Conservation (phyloP, 768 basidiomycete genomes). For the Tulasnella sp. region DNA sequence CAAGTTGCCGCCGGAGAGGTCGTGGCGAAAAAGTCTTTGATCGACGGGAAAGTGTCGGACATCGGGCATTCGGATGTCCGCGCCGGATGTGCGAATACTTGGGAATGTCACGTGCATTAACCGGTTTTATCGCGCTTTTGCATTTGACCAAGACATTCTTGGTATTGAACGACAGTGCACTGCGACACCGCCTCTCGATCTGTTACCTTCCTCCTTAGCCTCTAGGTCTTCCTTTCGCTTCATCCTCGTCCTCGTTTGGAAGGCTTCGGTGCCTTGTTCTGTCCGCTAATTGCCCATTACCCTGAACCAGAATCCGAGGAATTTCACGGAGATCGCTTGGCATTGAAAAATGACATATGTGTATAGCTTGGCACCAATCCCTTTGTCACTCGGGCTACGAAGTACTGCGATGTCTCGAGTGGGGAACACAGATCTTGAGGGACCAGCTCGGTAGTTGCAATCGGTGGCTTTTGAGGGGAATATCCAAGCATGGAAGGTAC, state of each 20-base stretch:
- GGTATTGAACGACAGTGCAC: no score
- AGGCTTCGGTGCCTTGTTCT: not conserved
- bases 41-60: not conserved
- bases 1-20: not conserved
- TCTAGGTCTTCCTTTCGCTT: not conserved
- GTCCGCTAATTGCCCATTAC: not conserved
- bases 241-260: not conserved
- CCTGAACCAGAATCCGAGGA: not conserved
- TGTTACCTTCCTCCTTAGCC: not conserved
- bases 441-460: not conserved
- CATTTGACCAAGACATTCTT: no score
- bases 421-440: not conserved
- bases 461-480: not conserved
- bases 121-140: no score
- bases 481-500: not conserved
- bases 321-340: not conserved
- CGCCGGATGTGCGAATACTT: not conserved
- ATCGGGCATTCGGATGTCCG: not conserved
- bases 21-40: conserved; percentile 4
- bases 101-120: not conserved
- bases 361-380: not conserved
- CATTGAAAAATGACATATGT: not conserved
- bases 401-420: not conserved
- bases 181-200: not conserved
- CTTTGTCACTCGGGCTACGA: not conserved